Evolutionary conservation across 2,329 filamentous ascomycete species (phyloP).

Genomic region (Parastagonospora nodorum): DNA sequence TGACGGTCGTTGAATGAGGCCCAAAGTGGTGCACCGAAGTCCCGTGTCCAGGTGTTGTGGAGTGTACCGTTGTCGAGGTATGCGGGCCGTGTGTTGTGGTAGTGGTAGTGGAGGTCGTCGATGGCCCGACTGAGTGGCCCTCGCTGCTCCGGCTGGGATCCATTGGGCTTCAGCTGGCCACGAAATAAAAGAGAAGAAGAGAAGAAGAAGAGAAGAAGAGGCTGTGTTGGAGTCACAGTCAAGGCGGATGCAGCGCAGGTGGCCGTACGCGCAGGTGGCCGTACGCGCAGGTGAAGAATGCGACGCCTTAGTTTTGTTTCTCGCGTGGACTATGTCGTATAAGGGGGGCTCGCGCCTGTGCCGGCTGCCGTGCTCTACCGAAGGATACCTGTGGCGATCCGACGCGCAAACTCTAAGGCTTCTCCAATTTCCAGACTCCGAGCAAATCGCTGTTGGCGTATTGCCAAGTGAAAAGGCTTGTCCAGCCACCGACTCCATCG

Average conservation of each 20-base stretch:
- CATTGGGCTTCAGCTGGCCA: conserved; percentile 12
- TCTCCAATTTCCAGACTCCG: no score
- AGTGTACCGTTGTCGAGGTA: conserved; percentile 34
- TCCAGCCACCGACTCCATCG: no score
- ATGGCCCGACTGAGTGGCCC: conserved; percentile 12
- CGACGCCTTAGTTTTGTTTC: not conserved
- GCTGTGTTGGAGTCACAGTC: not conserved
- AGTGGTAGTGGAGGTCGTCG: conserved; percentile 28
- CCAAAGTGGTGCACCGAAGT: conserved; percentile 26
- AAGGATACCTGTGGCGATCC: not conserved
- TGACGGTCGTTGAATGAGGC: conserved; percentile 31
- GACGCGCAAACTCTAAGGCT: no score
- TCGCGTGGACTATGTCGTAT: not conserved
- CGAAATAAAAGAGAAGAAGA: conserved; percentile 2
- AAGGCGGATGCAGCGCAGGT: no score
- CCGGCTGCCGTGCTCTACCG: conserved; percentile 1
- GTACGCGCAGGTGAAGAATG: not conserved
- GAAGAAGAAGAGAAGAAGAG: conserved; percentile 1
- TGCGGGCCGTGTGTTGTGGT: conserved; percentile 35
- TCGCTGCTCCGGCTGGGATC: conserved; percentile 14
- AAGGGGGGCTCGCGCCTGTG: not conserved
- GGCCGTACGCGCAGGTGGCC: no score
- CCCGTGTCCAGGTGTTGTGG: conserved; percentile 20
- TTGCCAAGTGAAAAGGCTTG: no score
- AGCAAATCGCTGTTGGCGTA: no score